Conservation (phyloP, 345 rosid genomes). For the Populus simonii region DNA sequence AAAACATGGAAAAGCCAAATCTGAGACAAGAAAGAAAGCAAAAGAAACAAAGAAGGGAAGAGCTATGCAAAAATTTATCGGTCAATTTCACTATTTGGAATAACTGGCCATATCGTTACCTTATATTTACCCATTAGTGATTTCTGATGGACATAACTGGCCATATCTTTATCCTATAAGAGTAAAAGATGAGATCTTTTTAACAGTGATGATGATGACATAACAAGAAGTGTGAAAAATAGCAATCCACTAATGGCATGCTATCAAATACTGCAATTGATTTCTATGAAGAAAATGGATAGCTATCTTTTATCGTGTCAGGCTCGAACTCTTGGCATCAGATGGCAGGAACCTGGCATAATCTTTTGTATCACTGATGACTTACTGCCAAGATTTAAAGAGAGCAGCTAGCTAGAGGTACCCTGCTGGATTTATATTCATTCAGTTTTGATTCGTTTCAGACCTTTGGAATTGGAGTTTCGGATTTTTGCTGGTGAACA, state of each 20-base stretch:
- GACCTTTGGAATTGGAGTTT: constrained; percentile 19
- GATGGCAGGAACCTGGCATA: neutral
- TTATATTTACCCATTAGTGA: neutral
- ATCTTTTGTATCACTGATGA: neutral
- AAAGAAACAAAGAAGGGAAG: neutral
- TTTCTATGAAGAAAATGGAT: neutral
- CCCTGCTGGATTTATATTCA: neutral
- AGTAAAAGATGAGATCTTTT: neutral
- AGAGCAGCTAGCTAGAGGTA: neutral
- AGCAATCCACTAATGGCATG: neutral
- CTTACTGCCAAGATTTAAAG: neutral
- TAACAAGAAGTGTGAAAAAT: neutral
- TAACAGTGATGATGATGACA: neutral
- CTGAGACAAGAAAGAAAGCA: neutral
- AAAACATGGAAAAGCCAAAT: neutral
- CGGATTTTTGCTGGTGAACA: neutral
- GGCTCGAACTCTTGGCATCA: neutral
- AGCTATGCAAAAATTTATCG: neutral
- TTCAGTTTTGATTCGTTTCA: neutral
- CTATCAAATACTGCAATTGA: neutral
- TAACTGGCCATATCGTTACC: neutral
- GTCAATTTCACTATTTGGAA: constrained; percentile 11
- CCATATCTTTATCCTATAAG: too few relatives aligned
- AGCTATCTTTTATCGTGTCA: neutral
- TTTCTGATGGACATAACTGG: too few relatives aligned